Evolutionary conservation across 306 rosid genomes (phyloP).

Genomic region (Datisca glomerata): DNA sequence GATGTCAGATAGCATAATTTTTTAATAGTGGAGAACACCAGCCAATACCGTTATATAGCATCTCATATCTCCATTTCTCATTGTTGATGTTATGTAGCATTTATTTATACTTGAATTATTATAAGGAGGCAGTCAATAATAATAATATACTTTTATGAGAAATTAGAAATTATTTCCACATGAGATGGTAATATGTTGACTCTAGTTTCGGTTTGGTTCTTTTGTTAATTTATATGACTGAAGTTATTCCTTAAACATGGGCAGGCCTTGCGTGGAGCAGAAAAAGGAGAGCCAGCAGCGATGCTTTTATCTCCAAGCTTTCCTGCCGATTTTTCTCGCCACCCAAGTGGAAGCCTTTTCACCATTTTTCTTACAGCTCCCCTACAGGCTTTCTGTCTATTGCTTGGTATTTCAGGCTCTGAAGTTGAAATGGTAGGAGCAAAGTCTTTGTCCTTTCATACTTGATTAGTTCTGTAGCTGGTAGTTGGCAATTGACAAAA

Average conservation of each 20-base stretch:
- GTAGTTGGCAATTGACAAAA: conserved; percentile 1
- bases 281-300: conserved; percentile 83
- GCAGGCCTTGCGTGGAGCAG: conserved; percentile 62
- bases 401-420: conserved; percentile 62
- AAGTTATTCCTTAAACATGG: conserved; percentile 1
- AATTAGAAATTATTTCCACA: too few relatives aligned
- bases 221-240: neutral
- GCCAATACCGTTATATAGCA: too few relatives aligned
- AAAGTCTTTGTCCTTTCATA: conserved; percentile 9
- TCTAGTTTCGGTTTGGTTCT: too few relatives aligned
- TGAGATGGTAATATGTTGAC: too few relatives aligned
- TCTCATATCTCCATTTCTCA: too few relatives aligned
- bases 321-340: conserved; percentile 29
- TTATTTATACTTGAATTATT: too few relatives aligned
- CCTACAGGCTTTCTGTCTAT: conserved; percentile 70
- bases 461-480: neutral
- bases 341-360: conserved; percentile 68
- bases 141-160: too few relatives aligned
- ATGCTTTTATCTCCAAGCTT: conserved; percentile 76
- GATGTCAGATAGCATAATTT: too few relatives aligned
- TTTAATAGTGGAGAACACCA: too few relatives aligned
- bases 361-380: conserved; percentile 92
- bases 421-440: conserved; percentile 59
- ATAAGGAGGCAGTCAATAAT: too few relatives aligned
- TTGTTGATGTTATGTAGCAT: too few relatives aligned